Base-by-base conservation (phyloP, 2,329 filamentous ascomycete species). In the Fusarium metavorans region DNA sequence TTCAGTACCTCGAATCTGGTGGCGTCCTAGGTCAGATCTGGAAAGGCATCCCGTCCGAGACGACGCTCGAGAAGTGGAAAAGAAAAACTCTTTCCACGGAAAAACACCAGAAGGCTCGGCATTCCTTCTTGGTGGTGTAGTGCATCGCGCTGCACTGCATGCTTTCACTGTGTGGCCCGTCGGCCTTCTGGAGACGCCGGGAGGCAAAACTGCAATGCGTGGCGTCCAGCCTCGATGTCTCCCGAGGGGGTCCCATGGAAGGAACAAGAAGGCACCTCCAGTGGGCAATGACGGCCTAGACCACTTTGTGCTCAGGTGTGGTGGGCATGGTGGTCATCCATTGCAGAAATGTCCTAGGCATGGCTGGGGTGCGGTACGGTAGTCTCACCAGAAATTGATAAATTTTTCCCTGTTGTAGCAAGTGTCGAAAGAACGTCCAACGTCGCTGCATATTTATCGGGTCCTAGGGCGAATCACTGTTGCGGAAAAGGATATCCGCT, bases 191-290 rank as follows among this genome's bases (percentile, higher is more conserved):
- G 68, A 72, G 72, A 66, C 71, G 71, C 75, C 61, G 25, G 48
- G 68, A 74, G 66, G 71, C 75, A 69, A 52, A 77, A 76, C 66
- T 71, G 72, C 61, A 63, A 70, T 72, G 61, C 60, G 72, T 74
- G 72, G 68, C 72, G 72, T 41, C 68, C 68, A 74, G 72, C 61
- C 65, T 74, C 69, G 62, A 74, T 69, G 54, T 48, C 58, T 59
- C 68, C 20, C 68, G 56, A 65, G 48, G 62, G 63, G 61, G 60
- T 56, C 69, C 65, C 52, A 54, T 56, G 60, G 35, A 60, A 54
- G 39, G 41, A 64, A 71, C 43, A 52, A 66, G 25, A 35, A 54
- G 54, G 52, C 61, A 50, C 56, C 68, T 45, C 68, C 52, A 52
- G 64, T 23, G 16, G 39, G 58, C 50, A 72, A 61, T 32, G 45